Conservation (phyloP, 106 monocot species). For the Dioscorea zingiberensis region DNA sequence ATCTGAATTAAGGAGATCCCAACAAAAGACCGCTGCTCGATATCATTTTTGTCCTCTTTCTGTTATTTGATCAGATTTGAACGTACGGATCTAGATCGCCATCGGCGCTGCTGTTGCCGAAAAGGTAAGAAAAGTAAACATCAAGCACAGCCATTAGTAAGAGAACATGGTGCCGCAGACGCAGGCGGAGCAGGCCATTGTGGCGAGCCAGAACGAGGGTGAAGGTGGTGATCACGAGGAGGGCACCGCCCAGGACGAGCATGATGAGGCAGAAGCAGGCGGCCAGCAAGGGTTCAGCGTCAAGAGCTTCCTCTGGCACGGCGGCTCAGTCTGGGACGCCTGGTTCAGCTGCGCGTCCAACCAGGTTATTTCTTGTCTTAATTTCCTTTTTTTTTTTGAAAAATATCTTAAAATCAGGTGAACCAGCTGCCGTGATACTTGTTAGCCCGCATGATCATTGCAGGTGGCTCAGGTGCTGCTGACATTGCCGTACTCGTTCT, state of each 20-base stretch:
- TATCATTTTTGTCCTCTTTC: too few relatives aligned
- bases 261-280: not conserved
- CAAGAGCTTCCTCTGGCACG: slow-evolving; percentile 41
- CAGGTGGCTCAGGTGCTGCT: slow-evolving; percentile 68
- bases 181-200: slow-evolving; percentile 34
- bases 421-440: too few relatives aligned
- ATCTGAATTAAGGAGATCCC: too few relatives aligned
- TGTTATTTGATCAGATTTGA: too few relatives aligned
- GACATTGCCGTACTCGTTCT: slow-evolving; percentile 64
- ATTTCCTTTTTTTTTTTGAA: not conserved
- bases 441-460: not conserved
- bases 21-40: not conserved
- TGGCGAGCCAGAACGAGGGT: slow-evolving; percentile 21
- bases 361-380: slow-evolving; percentile 11
- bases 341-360: slow-evolving; percentile 60
- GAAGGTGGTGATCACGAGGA: slow-evolving; percentile 3
- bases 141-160: too few relatives aligned
- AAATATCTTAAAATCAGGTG: too few relatives aligned
- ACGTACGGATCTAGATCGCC: not conserved
- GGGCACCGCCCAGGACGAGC: slow-evolving; percentile 1
- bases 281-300: slow-evolving; percentile 8
- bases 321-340: slow-evolving; percentile 46
- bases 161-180: slow-evolving; percentile 14
- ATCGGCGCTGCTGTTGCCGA: not conserved
- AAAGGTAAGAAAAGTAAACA: too few relatives aligned